A percentile compares a stretch with the other conserved stretches of the same genome.
phyloP scores from a whole-genome alignment of 75 land plant genomes.

The Pinus albicaulis region DNA sequence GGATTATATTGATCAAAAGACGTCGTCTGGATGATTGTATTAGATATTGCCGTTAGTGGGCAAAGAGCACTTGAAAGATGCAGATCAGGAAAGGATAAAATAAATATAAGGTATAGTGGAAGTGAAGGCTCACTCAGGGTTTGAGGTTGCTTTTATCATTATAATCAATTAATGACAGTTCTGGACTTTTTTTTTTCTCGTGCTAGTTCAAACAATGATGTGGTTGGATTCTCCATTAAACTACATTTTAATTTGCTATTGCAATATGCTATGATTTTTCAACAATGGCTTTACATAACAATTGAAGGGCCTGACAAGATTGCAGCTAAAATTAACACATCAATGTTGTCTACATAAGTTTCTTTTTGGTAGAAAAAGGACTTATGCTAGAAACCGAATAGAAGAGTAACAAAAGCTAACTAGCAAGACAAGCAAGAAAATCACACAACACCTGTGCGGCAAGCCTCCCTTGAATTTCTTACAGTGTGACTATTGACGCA shows the following conservation, averaged over 20 bases:
- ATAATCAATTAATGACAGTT: neutral
- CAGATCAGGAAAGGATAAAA: conserved; percentile 43
- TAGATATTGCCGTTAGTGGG: conserved; percentile 65
- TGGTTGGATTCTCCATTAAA: neutral
- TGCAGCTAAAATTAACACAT: neutral
- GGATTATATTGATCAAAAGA: conserved; percentile 78
- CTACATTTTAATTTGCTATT: neutral
- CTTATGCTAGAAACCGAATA: too few relatives aligned
- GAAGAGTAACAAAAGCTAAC: too few relatives aligned
- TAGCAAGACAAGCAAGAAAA: too few relatives aligned
- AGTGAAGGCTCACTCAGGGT: neutral
- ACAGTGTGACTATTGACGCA: too few relatives aligned
- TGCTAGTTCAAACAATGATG: neutral
- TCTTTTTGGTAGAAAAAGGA: too few relatives aligned
- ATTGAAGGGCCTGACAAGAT: neutral
- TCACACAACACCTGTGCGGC: too few relatives aligned
- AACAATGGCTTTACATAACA: neutral
- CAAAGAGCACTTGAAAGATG: conserved; percentile 65
- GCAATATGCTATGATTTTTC: neutral
- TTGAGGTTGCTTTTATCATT: neutral
- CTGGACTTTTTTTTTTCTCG: neutral
- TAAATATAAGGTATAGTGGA: conserved; percentile 36
- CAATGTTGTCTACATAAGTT: neutral
- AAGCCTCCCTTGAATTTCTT: too few relatives aligned
- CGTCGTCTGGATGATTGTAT: conserved; percentile 69